Evolutionary conservation across 768 basidiomycete genomes (phyloP).

Genomic region (Mrakia blollopis): DNA sequence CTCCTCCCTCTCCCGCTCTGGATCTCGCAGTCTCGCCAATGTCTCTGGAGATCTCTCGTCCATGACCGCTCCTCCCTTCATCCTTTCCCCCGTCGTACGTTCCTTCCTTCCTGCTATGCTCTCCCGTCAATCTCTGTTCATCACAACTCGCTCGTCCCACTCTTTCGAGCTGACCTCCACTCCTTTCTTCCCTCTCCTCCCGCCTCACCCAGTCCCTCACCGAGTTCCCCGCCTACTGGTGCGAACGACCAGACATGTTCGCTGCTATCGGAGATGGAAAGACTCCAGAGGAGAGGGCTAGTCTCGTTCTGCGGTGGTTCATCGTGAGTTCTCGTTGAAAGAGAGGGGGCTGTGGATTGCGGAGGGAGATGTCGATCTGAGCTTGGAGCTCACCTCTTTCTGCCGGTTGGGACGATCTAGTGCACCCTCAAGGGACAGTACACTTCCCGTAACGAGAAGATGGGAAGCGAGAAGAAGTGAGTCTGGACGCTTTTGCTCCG

Average conservation of each 20-base stretch:
- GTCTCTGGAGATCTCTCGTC: constrained; percentile 39
- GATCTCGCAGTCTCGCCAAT: constrained; percentile 32
- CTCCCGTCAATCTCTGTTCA: constrained; percentile 80
- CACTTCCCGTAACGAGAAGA: constrained; percentile 86
- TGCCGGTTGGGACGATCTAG: not conserved
- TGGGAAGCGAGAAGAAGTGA: constrained; percentile 95
- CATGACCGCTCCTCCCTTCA: constrained; percentile 48
- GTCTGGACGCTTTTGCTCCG: constrained; percentile 37
- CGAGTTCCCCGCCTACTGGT: constrained; percentile 70
- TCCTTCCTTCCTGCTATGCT: constrained; percentile 64
- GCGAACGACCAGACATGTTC: constrained; percentile 86
- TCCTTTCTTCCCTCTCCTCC: constrained; percentile 16
- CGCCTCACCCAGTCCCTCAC: constrained; percentile 14
- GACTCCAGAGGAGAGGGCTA: constrained; percentile 65
- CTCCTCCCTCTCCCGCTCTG: constrained; percentile 55
- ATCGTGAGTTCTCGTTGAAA: constrained; percentile 56
- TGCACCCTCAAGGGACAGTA: constrained; percentile 80
- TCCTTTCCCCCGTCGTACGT: constrained; percentile 31
- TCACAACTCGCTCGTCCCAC: constrained; percentile 74
- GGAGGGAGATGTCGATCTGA: not conserved
- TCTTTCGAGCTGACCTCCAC: constrained; percentile 31
- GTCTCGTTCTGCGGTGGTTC: constrained; percentile 91
- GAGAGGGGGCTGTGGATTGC: no score
- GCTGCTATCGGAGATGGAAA: constrained; percentile 74
- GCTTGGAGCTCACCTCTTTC: not conserved